phyloP scores from a whole-genome alignment of 177 flowering plant genomes.

The Vitis hybrid region DNA sequence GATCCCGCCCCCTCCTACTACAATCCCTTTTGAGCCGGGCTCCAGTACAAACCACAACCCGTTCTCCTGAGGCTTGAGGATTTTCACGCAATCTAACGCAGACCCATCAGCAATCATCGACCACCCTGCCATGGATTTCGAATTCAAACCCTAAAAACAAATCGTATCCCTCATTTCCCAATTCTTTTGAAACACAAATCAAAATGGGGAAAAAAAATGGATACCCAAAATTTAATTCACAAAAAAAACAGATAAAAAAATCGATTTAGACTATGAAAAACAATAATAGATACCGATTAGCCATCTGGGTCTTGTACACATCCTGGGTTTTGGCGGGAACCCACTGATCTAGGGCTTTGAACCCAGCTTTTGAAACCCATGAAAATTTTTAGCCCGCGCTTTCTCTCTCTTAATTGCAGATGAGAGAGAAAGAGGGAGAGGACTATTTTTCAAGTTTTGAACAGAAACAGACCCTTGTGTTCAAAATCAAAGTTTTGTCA shows the following conservation, averaged over 20 bases:
- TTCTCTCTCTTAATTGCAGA: conserved; percentile 13
- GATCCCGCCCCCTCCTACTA: not conserved
- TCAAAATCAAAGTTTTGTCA: conserved; percentile 8
- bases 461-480: conserved; percentile 20
- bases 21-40: not conserved
- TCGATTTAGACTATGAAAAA: not conserved
- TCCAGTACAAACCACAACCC: not conserved
- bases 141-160: conserved; percentile 32
- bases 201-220: not conserved
- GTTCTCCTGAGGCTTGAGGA: conserved; percentile 7
- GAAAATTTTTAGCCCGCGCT: conserved; percentile 17
- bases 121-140: conserved; percentile 42
- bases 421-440: conserved; percentile 3
- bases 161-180: not conserved
- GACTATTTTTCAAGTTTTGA: conserved; percentile 14
- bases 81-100: conserved; percentile 14
- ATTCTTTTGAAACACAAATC: not conserved
- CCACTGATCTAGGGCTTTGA: conserved; percentile 27
- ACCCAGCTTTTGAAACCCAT: not conserved
- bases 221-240: not conserved
- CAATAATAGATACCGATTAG: conserved; percentile 4
- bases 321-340: conserved; percentile 17
- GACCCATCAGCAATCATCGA: conserved; percentile 29
- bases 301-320: not conserved
- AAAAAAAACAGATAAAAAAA: not conserved